A percentile compares a stretch with the other conserved stretches of the same genome.
Evolutionary conservation across 2,329 filamentous ascomycete species (phyloP).

Genomic region (Apiospora pterosperma): DNA sequence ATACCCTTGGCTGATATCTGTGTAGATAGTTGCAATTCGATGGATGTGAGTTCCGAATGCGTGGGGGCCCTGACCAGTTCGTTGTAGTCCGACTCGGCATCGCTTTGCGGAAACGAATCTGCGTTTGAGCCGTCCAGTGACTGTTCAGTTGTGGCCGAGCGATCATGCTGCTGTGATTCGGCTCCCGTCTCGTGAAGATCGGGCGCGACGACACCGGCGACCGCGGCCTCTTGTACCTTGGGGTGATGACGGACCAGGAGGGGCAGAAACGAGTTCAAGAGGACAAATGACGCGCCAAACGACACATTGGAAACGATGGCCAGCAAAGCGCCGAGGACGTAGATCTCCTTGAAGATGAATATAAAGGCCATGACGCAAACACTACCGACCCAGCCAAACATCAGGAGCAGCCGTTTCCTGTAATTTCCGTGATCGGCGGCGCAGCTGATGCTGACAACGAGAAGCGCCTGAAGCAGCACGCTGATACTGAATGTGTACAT

Average conservation of each 20-base stretch:
- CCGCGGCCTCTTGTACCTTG: conserved; percentile 29
- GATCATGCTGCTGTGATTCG: conserved; percentile 32
- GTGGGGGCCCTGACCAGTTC: conserved; percentile 36
- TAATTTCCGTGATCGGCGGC: conserved; percentile 92
- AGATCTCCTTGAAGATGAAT: conserved; percentile 69
- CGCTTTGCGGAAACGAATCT: conserved; percentile 40
- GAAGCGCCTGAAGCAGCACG: conserved; percentile 80
- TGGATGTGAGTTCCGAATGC: conserved; percentile 50
- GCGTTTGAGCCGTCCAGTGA: conserved; percentile 40
- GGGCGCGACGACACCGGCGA: conserved; percentile 19
- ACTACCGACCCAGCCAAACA: conserved; percentile 81
- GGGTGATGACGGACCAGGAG: conserved; percentile 86
- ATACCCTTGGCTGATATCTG: conserved; percentile 90
- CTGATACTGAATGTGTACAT: conserved; percentile 98
- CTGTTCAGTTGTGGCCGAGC: conserved; percentile 18
- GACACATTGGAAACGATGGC: conserved; percentile 91
- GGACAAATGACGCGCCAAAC: conserved; percentile 91
- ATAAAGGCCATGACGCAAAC: conserved; percentile 86
- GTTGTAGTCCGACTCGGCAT: conserved; percentile 22
- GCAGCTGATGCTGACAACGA: conserved; percentile 95
- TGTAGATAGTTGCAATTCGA: conserved; percentile 78
- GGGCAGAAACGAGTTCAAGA: conserved; percentile 92
- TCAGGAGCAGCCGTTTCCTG: conserved; percentile 81
- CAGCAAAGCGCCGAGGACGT: conserved; percentile 76
- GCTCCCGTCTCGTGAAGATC: conserved; percentile 26